Percentiles rank a stretch among this genome's conserved stretches.
These are phyloP conservation scores for Pleurotus platypus DNA, from an alignment of 768 basidiomycete species.

Conservation along the genomic window DNA sequence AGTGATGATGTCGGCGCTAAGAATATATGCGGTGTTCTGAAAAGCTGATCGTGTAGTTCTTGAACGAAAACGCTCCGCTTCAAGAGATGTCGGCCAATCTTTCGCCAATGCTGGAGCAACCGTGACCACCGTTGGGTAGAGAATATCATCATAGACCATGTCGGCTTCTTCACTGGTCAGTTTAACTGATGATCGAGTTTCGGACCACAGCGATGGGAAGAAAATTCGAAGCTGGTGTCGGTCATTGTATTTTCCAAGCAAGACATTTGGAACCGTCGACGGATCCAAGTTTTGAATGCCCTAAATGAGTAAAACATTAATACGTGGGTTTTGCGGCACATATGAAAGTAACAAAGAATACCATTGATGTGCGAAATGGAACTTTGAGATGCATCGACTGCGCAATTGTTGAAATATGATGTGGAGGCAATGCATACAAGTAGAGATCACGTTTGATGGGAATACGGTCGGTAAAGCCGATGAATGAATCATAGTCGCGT, in stretches of 20 bases:
- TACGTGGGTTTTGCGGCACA: too few species aligned
- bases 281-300: neutral
- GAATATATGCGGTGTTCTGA: neutral
- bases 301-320: too few species aligned
- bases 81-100: neutral
- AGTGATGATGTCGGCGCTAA: neutral
- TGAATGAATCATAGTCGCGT: conserved; percentile 2
- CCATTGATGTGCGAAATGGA: neutral
- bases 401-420: neutral
- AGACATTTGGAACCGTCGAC: neutral
- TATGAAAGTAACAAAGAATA: neutral
- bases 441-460: neutral
- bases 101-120: neutral
- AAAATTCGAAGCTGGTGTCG: neutral
- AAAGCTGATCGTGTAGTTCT: neutral
- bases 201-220: neutral
- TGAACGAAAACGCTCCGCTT: neutral
- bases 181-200: neutral
- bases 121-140: neutral
- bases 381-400: neutral
- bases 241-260: neutral
- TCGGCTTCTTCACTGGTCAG: neutral
- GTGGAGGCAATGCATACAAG: neutral
- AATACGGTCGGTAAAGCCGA: neutral
- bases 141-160: neutral